phyloP scores from a whole-genome alignment of 2,329 filamentous ascomycete species.

The Aspergillus transmontanensis region DNA sequence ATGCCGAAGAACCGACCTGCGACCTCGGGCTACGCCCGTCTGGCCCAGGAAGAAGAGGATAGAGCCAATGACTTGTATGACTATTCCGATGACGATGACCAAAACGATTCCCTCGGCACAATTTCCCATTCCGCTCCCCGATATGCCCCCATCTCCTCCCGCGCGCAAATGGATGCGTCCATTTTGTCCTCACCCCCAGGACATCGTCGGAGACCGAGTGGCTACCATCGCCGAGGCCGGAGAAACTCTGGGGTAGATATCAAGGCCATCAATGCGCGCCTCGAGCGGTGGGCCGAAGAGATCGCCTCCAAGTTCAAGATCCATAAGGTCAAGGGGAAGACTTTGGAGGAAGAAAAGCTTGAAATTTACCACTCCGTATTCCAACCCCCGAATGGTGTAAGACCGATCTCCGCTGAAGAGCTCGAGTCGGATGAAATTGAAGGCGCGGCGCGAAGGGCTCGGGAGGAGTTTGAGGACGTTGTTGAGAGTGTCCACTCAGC shows the following conservation, averaged over 20 bases:
- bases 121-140: conserved; percentile 60
- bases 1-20: conserved; percentile 72
- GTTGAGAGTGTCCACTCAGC: conserved; percentile 88
- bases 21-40: conserved; percentile 81
- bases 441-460: conserved; percentile 66
- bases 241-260: conserved; percentile 91
- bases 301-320: conserved; percentile 97
- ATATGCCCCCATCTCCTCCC: conserved; percentile 61
- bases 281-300: conserved; percentile 97
- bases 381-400: conserved; percentile 83
- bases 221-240: conserved; percentile 55
- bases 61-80: conserved; percentile 53
- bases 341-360: conserved; percentile 77
- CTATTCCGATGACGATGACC: conserved; percentile 71
- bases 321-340: conserved; percentile 70
- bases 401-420: conserved; percentile 74
- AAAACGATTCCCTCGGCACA: conserved; percentile 56
- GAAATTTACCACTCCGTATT: conserved; percentile 99
- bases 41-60: conserved; percentile 75
- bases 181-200: conserved; percentile 41
- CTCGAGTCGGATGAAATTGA: conserved; percentile 63
- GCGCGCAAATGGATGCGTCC: conserved; percentile 55
- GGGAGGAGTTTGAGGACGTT: conserved; percentile 79
- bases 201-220: conserved; percentile 51
- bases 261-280: conserved; percentile 93